Conservation (phyloP, 495 filamentous ascomycete genomes). For the Lentithecium fluviatile region DNA sequence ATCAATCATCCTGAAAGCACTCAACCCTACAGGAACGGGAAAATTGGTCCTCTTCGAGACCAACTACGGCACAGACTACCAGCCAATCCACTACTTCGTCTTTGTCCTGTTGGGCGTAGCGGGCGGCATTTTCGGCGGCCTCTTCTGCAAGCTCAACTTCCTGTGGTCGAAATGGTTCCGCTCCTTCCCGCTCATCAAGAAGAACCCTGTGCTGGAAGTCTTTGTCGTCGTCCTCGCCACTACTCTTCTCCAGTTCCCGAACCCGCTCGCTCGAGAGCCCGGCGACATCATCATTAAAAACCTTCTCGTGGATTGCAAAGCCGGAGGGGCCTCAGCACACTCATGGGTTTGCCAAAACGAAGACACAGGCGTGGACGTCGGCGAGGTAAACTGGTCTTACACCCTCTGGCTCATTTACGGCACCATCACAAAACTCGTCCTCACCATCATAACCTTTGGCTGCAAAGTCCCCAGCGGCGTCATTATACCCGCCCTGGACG, state of each 20-base stretch:
- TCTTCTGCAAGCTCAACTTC: slow-evolving; percentile 58
- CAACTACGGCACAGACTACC: slow-evolving; percentile 55
- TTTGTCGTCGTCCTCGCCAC: slow-evolving; percentile 54
- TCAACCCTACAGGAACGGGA: slow-evolving; percentile 58
- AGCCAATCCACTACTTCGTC: slow-evolving; percentile 54
- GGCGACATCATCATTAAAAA: slow-evolving; percentile 56
- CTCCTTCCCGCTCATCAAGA: slow-evolving; percentile 51
- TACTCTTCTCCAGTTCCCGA: slow-evolving; percentile 56
- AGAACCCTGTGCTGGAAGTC: slow-evolving; percentile 55
- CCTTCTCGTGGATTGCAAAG: slow-evolving; percentile 54
- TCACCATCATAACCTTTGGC: slow-evolving; percentile 58
- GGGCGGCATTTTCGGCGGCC: slow-evolving; percentile 56
- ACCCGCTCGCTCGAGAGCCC: slow-evolving; percentile 52
- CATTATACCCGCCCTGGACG: slow-evolving; percentile 60
- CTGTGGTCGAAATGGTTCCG: slow-evolving; percentile 57
- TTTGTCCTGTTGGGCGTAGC: slow-evolving; percentile 57
- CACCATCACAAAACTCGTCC: slow-evolving; percentile 52
- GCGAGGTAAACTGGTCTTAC: slow-evolving; percentile 38
- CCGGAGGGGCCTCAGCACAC: slow-evolving; percentile 10
- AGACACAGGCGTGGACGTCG: slow-evolving; percentile 17
- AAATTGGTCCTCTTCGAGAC: slow-evolving; percentile 62
- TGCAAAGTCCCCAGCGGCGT: slow-evolving; percentile 59
- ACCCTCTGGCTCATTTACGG: slow-evolving; percentile 54
- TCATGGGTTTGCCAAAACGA: slow-evolving; percentile 55
- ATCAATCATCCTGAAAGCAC: slow-evolving; percentile 54